phyloP scores from a whole-genome alignment of 768 basidiomycete genomes.

The Lentinula detonsa region DNA sequence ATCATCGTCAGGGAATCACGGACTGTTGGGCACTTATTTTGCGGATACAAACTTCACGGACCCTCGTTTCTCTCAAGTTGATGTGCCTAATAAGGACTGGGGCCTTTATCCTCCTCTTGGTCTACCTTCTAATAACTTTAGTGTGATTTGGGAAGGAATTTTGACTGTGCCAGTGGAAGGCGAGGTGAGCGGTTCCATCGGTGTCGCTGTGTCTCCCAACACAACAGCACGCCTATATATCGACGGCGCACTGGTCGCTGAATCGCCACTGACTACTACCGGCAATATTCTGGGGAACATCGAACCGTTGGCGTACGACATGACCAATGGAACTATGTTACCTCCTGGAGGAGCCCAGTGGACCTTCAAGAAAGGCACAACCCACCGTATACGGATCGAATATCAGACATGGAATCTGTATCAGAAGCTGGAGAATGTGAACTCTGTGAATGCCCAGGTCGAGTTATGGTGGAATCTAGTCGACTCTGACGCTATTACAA shows the following conservation, averaged over 20 bases:
- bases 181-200: conserved; percentile 16
- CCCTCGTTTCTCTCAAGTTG: conserved; percentile 12
- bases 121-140: conserved; percentile 21
- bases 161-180: conserved; percentile 17
- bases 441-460: conserved; percentile 17
- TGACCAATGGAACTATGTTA: conserved; percentile 11
- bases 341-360: conserved; percentile 16
- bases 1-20: neutral
- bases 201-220: conserved; percentile 17
- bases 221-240: conserved; percentile 17
- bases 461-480: conserved; percentile 20
- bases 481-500: conserved; percentile 7
- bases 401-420: conserved; percentile 15
- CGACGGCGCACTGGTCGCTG: conserved; percentile 13
- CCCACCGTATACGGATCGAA: conserved; percentile 15
- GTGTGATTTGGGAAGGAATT: conserved; percentile 19
- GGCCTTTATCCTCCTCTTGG: conserved; percentile 19
- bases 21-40: conserved; percentile 15
- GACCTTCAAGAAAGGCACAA: conserved; percentile 13
- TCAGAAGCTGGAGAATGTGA: conserved; percentile 17
- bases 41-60: conserved; percentile 16
- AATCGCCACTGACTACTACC: conserved; percentile 9
- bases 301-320: conserved; percentile 7
- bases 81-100: conserved; percentile 20
- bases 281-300: conserved; percentile 19